phyloP scores from a whole-genome alignment of 305 asterid species.

The Coffea humblotiana region DNA sequence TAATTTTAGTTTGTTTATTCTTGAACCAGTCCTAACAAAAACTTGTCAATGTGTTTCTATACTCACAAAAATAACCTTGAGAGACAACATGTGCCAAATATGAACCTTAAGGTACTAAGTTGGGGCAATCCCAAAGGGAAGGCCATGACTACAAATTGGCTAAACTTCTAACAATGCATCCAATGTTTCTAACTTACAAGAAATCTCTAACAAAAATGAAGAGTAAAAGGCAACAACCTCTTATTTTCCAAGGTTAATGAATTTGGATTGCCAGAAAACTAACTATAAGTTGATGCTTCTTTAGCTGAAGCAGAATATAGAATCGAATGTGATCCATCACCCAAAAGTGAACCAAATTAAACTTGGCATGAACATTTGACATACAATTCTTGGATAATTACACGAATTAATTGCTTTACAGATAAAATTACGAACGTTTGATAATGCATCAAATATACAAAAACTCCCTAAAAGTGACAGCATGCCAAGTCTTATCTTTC shows the following conservation, averaged over 20 bases:
- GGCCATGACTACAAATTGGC: too few relatives aligned
- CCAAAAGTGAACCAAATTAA: not conserved
- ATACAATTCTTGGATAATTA: not conserved
- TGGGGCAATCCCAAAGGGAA: too few relatives aligned
- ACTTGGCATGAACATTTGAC: not conserved
- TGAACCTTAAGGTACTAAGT: too few relatives aligned
- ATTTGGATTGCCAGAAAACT: not conserved
- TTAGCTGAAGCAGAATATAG: not conserved
- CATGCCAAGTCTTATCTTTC: not conserved
- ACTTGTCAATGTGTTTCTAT: too few relatives aligned
- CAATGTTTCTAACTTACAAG: too few relatives aligned
- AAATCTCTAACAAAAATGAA: too few relatives aligned
- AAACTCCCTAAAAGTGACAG: slow-evolving; percentile 7
- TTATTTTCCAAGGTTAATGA: not conserved
- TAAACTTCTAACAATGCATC: too few relatives aligned
- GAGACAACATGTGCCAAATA: too few relatives aligned
- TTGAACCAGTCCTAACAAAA: too few relatives aligned
- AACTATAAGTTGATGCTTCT: not conserved
- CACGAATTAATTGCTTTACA: not conserved
- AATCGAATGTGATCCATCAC: not conserved
- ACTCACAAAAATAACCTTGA: too few relatives aligned
- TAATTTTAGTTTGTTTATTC: too few relatives aligned
- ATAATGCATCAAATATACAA: not conserved
- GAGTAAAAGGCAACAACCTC: too few relatives aligned
- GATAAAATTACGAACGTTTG: slow-evolving; percentile 1